Percentiles rank a stretch among this genome's conserved stretches.
phyloP scores from a whole-genome alignment of 176 grass and related monocot species.

The Aegilops longissima region DNA sequence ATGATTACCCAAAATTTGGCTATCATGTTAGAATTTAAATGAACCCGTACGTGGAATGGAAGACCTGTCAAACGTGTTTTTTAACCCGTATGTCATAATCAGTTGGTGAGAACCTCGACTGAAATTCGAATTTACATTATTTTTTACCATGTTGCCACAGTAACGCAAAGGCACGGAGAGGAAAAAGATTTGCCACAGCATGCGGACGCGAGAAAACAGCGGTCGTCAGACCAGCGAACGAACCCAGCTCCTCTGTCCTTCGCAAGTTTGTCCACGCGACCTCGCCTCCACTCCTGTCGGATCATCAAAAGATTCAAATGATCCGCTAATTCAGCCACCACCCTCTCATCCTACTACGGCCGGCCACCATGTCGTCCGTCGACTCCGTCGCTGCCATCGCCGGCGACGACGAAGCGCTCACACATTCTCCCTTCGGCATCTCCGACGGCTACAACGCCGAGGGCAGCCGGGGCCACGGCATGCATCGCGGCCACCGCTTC shows the following conservation, averaged over 20 bases:
- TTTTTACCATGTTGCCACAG: too few species aligned
- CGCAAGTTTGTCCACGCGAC: not conserved
- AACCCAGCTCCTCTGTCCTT: not conserved
- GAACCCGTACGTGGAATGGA: too few species aligned
- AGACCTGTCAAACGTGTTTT: too few species aligned
- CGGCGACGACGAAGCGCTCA: slow-evolving; percentile 34
- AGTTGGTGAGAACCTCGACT: too few species aligned
- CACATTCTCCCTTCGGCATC: not conserved
- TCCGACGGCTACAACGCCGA: not conserved
- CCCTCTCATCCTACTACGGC: not conserved
- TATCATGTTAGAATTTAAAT: too few species aligned
- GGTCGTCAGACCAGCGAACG: not conserved
- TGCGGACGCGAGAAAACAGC: too few species aligned
- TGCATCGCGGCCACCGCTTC: slow-evolving; percentile 39
- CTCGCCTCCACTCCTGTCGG: slow-evolving; percentile 7
- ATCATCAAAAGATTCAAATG: slow-evolving; percentile 26
- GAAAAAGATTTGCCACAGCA: too few species aligned
- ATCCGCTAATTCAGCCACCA: not conserved
- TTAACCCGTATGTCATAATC: too few species aligned
- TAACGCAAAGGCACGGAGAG: too few species aligned
- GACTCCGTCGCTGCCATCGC: slow-evolving; percentile 37
- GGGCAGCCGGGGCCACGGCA: slow-evolving; percentile 10
- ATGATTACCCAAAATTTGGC: too few species aligned
- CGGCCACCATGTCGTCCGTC: slow-evolving; percentile 38
- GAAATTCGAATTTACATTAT: too few species aligned